Evolutionary conservation across 1,284 basidiomycete species (phyloP).

Genomic region (Sporisorium graminicola): DNA sequence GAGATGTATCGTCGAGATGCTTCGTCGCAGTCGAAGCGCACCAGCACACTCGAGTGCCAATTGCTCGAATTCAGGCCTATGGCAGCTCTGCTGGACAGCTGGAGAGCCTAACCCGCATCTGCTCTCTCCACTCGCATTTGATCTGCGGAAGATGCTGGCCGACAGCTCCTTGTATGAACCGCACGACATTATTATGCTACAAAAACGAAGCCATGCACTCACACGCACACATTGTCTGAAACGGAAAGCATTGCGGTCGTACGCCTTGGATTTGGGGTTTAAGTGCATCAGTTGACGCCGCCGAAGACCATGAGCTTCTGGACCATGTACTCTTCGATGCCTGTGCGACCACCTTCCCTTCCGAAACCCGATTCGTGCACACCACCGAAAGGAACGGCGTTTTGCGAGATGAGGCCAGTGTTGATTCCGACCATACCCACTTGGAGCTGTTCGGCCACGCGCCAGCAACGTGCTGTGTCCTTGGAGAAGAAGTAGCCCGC

Average conservation of each 20-base stretch:
- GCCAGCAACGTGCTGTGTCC: constrained; percentile 90
- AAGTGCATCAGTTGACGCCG: constrained; percentile 42
- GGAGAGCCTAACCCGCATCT: constrained; percentile 19
- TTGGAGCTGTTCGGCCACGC: constrained; percentile 96
- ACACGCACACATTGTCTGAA: background rate
- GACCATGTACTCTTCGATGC: constrained; percentile 79
- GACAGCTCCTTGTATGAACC: background rate
- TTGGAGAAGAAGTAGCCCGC: constrained; percentile 74
- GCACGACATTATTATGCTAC: background rate
- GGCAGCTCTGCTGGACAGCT: constrained; percentile 32
- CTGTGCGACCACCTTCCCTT: constrained; percentile 75
- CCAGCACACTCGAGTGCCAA: constrained; percentile 22
- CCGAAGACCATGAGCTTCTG: constrained; percentile 68
- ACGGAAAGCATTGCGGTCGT: background rate
- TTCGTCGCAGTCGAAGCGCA: constrained; percentile 9
- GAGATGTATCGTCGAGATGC: constrained; percentile 55
- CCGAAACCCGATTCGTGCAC: constrained; percentile 82
- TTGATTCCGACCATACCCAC: constrained; percentile 91
- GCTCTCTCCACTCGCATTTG: too few species aligned
- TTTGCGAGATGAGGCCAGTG: constrained; percentile 65
- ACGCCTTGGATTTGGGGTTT: too few species aligned
- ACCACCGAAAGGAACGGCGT: constrained; percentile 81
- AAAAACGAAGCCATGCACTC: background rate
- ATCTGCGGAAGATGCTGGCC: too few species aligned
- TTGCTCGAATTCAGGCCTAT: constrained; percentile 46